Evolutionary conservation across 805 yeast species (phyloP), one percentile per base, ranked within the genome.

Genomic region (Saturnispora bothae): DNA sequence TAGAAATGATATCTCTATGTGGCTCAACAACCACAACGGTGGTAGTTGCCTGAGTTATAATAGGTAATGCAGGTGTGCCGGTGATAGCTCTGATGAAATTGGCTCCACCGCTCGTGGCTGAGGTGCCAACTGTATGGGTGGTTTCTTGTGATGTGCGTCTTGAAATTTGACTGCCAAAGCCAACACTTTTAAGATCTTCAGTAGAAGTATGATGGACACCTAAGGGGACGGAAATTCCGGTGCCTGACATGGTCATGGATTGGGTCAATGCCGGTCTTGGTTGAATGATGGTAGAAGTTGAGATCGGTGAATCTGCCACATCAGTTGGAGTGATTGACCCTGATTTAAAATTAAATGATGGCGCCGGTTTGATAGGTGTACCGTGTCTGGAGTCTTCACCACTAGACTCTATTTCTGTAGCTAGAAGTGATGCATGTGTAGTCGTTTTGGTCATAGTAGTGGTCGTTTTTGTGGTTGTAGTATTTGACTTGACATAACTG

Each of bases 11-110:
- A n/a, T n/a, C n/a, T n/a, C n/a, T n/a, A n/a, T n/a, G n/a, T n/a
- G n/a, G n/a, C n/a, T n/a, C n/a, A n/a, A n/a, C n/a, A n/a, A n/a
- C n/a, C 14, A 50, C 47, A 1, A 54, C 47, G 0, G 60, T 57
- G 2, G 63, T 59, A 1, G 63, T 59, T 13, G 63, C 59, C 30
- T 55, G 60, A 2, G 63, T 58, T 2, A 59, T 57, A 5, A 58
- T 57, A 12, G 63, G 63, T 22, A 59, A 40, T 1, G 63, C 63
- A 12, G 62, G 60, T 1, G 59, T 47, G 1, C 60, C 60, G 7
- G 57, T 47, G 17, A 59, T 46, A 36, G 51, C 49, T 25, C 44
- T 45, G 28, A 54, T 46, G 2, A 61, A 61, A 36, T 57, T 57
- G 13, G 13, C 28, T 42, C 32, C 42, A 9, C 35, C 21, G n/a